Percentiles rank a stretch among this genome's conserved stretches.
Conservation (phyloP, 1,284 basidiomycete genomes). For the Moniliophthora roreri region DNA sequence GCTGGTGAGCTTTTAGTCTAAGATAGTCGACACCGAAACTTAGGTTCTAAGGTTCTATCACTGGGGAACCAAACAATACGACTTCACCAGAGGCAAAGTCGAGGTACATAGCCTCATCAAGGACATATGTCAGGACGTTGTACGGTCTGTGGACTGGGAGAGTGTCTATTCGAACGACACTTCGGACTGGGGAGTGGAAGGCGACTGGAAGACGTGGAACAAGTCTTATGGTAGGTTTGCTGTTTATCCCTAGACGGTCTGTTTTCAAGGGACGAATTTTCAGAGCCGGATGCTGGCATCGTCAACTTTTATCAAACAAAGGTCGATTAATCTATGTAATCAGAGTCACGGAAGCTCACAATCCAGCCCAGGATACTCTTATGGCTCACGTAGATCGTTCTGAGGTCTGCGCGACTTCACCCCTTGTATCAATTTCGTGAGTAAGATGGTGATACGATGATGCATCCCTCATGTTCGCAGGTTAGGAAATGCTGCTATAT, state of each 20-base stretch:
- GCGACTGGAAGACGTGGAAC: constrained; percentile 70
- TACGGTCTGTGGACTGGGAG: constrained; percentile 66
- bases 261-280: constrained; percentile 2
- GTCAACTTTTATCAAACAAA: constrained; percentile 89
- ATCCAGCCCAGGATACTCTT: constrained; percentile 67
- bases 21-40: background rate
- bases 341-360: background rate
- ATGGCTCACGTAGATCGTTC: constrained; percentile 95
- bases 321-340: constrained; percentile 28
- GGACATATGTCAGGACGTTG: constrained; percentile 61
- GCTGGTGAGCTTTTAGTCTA: constrained; percentile 44
- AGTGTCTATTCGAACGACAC: constrained; percentile 49
- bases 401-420: constrained; percentile 83
- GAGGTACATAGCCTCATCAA: constrained; percentile 58
- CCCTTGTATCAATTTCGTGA: constrained; percentile 88
- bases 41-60: constrained; percentile 60
- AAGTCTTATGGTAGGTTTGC: constrained; percentile 67
- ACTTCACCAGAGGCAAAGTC: constrained; percentile 70
- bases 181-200: constrained; percentile 51
- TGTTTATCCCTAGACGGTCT: background rate
- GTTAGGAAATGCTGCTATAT: constrained; percentile 82
- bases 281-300: constrained; percentile 90
- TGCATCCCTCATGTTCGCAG: constrained; percentile 35
- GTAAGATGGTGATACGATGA: constrained; percentile 22
- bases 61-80: constrained; percentile 91